Percentiles rank a stretch among this genome's conserved stretches.
These are phyloP conservation scores for Metarhizium anisopliae DNA, from an alignment of 2,329 filamentous ascomycete species.

Conservation along the genomic window DNA sequence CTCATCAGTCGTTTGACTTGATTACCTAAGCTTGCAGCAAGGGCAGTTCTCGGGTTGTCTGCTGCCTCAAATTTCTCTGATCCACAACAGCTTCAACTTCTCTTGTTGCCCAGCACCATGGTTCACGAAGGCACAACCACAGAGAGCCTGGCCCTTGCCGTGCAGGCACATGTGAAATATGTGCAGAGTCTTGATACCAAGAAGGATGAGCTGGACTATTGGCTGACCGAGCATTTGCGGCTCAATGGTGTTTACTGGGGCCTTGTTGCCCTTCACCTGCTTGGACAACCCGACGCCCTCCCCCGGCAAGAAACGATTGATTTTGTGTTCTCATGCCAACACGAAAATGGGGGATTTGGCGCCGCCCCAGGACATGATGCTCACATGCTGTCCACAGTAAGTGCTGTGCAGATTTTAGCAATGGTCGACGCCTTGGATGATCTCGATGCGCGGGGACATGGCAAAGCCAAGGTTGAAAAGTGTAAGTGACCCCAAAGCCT, in stretches of 20 bases:
- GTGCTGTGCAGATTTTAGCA: slow-evolving; percentile 86
- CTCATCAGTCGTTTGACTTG: not conserved
- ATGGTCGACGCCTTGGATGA: slow-evolving; percentile 78
- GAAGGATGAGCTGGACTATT: slow-evolving; percentile 94
- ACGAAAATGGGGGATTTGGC: slow-evolving; percentile 82
- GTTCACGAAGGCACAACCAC: slow-evolving; percentile 16
- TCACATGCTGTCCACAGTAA: slow-evolving; percentile 93
- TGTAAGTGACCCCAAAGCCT: slow-evolving; percentile 48
- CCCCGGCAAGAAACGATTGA: slow-evolving; percentile 74
- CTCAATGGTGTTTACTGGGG: slow-evolving; percentile 98
- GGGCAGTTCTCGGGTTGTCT: not conserved
- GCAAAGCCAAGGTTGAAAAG: slow-evolving; percentile 61
- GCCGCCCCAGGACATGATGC: slow-evolving; percentile 91
- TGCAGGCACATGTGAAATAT: slow-evolving; percentile 71
- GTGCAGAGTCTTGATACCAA: slow-evolving; percentile 86
- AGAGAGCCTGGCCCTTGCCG: slow-evolving; percentile 36
- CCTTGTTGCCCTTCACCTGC: slow-evolving; percentile 75
- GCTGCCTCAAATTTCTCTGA: not conserved
- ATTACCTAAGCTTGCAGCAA: not conserved
- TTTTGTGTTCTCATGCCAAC: slow-evolving; percentile 93
- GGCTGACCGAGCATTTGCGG: slow-evolving; percentile 92
- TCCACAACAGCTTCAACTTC: not conserved
- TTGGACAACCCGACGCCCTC: slow-evolving; percentile 72
- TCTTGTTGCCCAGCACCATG: slow-evolving; percentile 16
- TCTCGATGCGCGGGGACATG: slow-evolving; percentile 59